phyloP scores from a whole-genome alignment of 306 rosid species.

The Mimosa bimucronata region DNA sequence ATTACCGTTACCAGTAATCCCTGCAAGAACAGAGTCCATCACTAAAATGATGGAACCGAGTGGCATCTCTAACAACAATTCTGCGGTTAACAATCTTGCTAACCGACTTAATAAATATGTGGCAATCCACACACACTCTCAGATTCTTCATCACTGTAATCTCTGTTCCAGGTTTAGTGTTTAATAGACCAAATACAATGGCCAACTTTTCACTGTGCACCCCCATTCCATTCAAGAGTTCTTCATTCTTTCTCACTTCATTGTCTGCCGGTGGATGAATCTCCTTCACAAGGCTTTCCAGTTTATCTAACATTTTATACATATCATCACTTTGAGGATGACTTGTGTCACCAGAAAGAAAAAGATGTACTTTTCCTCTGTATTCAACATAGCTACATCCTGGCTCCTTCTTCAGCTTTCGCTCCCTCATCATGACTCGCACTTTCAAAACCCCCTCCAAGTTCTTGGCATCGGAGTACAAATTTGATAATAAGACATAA shows the following conservation, averaged over 20 bases:
- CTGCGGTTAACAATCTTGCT: slow-evolving; percentile 77
- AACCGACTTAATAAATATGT: slow-evolving; percentile 71
- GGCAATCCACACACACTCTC: slow-evolving; percentile 85
- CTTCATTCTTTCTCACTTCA: slow-evolving; percentile 46
- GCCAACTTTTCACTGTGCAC: slow-evolving; percentile 88
- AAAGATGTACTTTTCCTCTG: slow-evolving; percentile 69
- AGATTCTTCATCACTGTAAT: slow-evolving; percentile 80
- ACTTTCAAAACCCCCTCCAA: slow-evolving; percentile 68
- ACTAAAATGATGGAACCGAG: slow-evolving; percentile 87
- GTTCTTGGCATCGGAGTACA: slow-evolving; percentile 64
- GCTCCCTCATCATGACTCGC: slow-evolving; percentile 77
- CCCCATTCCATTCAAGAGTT: slow-evolving; percentile 47
- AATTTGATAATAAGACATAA: slow-evolving; percentile 80
- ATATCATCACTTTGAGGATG: slow-evolving; percentile 60
- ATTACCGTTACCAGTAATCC: slow-evolving; percentile 72
- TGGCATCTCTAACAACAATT: slow-evolving; percentile 81
- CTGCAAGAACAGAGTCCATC: slow-evolving; percentile 85
- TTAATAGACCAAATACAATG: slow-evolving; percentile 68
- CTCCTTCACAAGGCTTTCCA: slow-evolving; percentile 59
- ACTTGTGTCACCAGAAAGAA: slow-evolving; percentile 70
- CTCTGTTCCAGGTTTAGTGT: slow-evolving; percentile 59
- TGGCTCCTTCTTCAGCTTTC: slow-evolving; percentile 75
- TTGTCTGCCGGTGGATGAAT: slow-evolving; percentile 38
- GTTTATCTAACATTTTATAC: slow-evolving; percentile 60
- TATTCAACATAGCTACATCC: slow-evolving; percentile 78